Evolutionary conservation across 1,284 basidiomycete genomes (phyloP), one percentile per base, ranked within the genome.

Genomic region (Vanrija humicola): DNA sequence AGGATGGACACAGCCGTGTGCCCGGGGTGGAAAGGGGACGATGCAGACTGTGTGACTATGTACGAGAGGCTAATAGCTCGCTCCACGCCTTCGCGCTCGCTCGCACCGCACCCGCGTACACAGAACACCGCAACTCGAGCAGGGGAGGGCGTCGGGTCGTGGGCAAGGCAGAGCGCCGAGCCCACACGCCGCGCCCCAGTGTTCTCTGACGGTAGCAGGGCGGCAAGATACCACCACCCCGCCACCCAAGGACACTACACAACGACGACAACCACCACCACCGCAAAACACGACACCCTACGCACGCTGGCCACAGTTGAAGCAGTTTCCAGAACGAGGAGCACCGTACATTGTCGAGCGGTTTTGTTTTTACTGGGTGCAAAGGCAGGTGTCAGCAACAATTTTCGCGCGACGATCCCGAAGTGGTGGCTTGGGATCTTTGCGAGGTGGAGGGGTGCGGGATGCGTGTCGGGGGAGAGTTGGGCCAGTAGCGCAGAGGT

Each of bases 231-330:
- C 14, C 34, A 14, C 4, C 34, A 23, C 34, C 12, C 34, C 16
- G 23, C 23, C 44, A 46, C 44, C 18, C 44, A 25, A 9, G 46
- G 48, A 46, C 56, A 44, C 48, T 45, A 55, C 54, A 56, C 49
- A 28, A 28, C 28, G 6, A 56, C 50, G 44, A 52, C 58, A 47
- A 56, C 54, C 55, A 45, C 52, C 47, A 46, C 47, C 21, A 43
- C 21, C 55, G 46, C 38, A 59, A 46, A 48, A 54, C 42, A 52
- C 48, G 55, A 55, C 48, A 54, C 56, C 52, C 56, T 50, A 72
- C 72, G 58, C 67, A 74, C 73, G 68, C 58, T 64, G 64, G 61
- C 73, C 73, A 65, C 73, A 75, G 69, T 75, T 75, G 70, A 75
- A 75, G 64, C 73, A 75, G 63, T 70, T 72, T 56, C 67, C 66